Conservation (phyloP, 441 rosid genomes). For the Erysimum cheiri region DNA sequence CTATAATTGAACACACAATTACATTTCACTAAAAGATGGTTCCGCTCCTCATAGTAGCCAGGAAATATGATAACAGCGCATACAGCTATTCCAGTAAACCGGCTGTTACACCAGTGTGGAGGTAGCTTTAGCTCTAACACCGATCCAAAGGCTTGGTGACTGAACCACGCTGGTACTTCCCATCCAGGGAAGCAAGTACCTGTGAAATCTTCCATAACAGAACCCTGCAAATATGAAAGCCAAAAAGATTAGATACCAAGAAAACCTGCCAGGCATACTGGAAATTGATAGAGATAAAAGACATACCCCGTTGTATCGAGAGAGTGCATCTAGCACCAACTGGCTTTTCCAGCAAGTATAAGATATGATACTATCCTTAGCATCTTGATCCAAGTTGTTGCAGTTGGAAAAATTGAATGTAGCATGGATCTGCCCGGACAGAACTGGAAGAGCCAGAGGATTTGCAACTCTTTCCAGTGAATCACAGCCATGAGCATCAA, state of each 20-base stretch:
- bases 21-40: neutral
- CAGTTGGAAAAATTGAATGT: conserved; percentile 27
- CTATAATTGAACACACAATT: neutral
- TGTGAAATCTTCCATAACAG: neutral
- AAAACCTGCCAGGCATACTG: neutral
- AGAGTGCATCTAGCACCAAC: neutral
- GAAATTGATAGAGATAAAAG: neutral
- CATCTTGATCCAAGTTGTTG: conserved; percentile 16
- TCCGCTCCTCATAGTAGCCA: neutral
- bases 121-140: conserved; percentile 12
- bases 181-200: neutral
- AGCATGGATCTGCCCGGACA: neutral
- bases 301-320: neutral
- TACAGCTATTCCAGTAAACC: conserved; percentile 2
- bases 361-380: conserved; percentile 13
- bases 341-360: neutral
- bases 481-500: conserved; percentile 26
- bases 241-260: neutral
- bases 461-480: conserved; percentile 20
- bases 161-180: neutral
- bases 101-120: conserved; percentile 17
- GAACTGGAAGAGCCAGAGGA: neutral
- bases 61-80: conserved; percentile 23
- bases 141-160: neutral
- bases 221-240: neutral